Evolutionary conservation across 768 basidiomycete species (phyloP).

Genomic region (Piloderma croceum): DNA sequence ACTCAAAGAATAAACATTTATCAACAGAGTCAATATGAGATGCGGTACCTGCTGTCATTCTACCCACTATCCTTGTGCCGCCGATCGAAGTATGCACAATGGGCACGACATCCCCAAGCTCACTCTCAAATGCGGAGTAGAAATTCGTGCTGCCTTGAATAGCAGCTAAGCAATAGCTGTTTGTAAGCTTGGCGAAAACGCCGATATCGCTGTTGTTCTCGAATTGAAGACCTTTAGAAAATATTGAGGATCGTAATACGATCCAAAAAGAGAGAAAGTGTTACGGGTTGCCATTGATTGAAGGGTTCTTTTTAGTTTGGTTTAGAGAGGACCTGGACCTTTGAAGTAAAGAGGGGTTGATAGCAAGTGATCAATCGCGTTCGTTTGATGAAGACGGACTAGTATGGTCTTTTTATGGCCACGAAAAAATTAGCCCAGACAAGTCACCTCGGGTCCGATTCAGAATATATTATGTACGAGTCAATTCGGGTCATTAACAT

Average conservation of each 20-base stretch:
- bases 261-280: constrained; percentile 21
- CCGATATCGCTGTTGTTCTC: constrained; percentile 95
- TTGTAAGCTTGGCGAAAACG: constrained; percentile 96
- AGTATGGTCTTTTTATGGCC: no score
- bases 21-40: not conserved
- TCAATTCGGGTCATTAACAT: no score
- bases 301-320: no score
- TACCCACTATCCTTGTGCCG: constrained; percentile 90
- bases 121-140: constrained; percentile 94
- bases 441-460: no score
- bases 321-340: no score
- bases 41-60: constrained; percentile 78
- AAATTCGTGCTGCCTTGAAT: constrained; percentile 96
- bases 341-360: no score
- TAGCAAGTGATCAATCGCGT: no score
- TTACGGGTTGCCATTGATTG: constrained; percentile 67
- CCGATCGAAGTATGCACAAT: constrained; percentile 95
- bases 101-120: constrained; percentile 88
- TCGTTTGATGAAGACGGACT: no score
- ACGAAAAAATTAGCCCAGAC: no score
- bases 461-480: no score
- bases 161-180: constrained; percentile 93
- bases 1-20: not conserved
- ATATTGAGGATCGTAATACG: constrained; percentile 4
- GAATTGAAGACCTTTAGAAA: constrained; percentile 73